These are phyloP conservation scores for Acidomyces sp. DNA, from an alignment of 495 filamentous ascomycete genomes.

Conservation along the genomic window DNA sequence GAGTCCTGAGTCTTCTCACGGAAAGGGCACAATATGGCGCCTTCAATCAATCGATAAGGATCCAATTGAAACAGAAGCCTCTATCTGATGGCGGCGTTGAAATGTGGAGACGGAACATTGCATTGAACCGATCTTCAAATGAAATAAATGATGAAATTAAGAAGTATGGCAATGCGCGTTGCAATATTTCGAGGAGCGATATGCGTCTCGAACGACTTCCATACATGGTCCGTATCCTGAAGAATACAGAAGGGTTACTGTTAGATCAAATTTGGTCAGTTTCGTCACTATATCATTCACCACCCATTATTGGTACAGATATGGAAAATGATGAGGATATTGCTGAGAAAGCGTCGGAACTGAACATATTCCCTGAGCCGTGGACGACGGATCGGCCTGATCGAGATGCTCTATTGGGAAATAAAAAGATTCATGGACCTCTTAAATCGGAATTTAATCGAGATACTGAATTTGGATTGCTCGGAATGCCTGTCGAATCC, in stretches of 20 bases:
- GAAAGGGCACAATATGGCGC: constrained; percentile 27
- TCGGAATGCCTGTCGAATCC: constrained; percentile 27
- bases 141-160: neutral
- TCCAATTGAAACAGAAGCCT: neutral
- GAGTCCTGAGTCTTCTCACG: constrained; percentile 54
- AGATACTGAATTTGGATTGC: constrained; percentile 13
- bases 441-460: constrained; percentile 1
- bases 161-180: neutral
- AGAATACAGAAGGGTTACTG: constrained; percentile 19
- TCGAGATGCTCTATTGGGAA: constrained; percentile 1
- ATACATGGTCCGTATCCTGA: constrained; percentile 58
- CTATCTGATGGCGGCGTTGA: constrained; percentile 21
- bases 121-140: constrained; percentile 3
- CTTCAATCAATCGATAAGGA: neutral
- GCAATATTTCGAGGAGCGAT: constrained; percentile 39
- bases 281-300: constrained; percentile 49
- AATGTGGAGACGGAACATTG: constrained; percentile 21
- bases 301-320: constrained; percentile 15
- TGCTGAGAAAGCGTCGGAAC: constrained; percentile 23
- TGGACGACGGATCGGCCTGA: constrained; percentile 43
- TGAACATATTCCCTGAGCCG: constrained; percentile 27
- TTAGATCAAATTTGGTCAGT: constrained; percentile 52
- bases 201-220: constrained; percentile 73
- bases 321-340: constrained; percentile 37
- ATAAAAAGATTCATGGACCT: constrained; percentile 8